A percentile compares a stretch with the other conserved stretches of the same genome.
phyloP scores from a whole-genome alignment of 139 green algal genomes.

The Coccomyxa sp. region DNA sequence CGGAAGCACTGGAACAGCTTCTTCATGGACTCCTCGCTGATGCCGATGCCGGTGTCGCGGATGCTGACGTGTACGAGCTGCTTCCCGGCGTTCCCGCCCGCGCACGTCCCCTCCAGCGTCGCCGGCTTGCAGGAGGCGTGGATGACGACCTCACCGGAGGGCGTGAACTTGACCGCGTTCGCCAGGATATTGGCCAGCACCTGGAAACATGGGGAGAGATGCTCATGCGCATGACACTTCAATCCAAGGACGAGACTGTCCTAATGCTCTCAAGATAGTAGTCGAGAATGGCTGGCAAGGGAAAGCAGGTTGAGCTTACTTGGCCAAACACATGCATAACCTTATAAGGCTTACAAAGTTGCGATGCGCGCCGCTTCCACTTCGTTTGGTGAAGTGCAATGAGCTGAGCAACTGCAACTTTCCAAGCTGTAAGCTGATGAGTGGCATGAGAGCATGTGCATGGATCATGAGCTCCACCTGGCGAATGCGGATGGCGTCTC shows the following conservation, averaged over 20 bases:
- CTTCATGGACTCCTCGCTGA: conserved; percentile 42
- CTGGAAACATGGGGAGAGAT: too few relatives aligned
- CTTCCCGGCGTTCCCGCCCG: neutral
- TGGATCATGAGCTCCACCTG: neutral
- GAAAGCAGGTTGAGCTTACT: too few relatives aligned
- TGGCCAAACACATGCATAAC: too few relatives aligned
- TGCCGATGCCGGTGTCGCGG: conserved; percentile 79
- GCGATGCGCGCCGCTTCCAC: too few relatives aligned
- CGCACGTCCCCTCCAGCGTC: neutral
- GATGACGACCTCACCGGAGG: conserved; percentile 66
- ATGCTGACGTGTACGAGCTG: conserved; percentile 57
- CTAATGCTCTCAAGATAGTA: too few relatives aligned
- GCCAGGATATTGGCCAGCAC: conserved; percentile 84
- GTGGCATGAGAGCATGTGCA: neutral
- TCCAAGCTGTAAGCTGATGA: too few relatives aligned
- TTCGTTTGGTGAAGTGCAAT: too few relatives aligned
- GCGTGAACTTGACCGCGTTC: conserved; percentile 90
- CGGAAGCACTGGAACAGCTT: conserved; percentile 79
- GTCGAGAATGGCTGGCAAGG: too few relatives aligned
- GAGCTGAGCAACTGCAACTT: too few relatives aligned
- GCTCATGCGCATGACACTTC: too few relatives aligned
- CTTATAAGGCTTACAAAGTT: too few relatives aligned
- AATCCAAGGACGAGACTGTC: too few relatives aligned
- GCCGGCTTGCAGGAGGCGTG: conserved; percentile 44
- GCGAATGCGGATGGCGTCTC: conserved; percentile 4